Evolutionary conservation across 2,329 filamentous ascomycete species (phyloP).

Genomic region (Fusarium sp.): DNA sequence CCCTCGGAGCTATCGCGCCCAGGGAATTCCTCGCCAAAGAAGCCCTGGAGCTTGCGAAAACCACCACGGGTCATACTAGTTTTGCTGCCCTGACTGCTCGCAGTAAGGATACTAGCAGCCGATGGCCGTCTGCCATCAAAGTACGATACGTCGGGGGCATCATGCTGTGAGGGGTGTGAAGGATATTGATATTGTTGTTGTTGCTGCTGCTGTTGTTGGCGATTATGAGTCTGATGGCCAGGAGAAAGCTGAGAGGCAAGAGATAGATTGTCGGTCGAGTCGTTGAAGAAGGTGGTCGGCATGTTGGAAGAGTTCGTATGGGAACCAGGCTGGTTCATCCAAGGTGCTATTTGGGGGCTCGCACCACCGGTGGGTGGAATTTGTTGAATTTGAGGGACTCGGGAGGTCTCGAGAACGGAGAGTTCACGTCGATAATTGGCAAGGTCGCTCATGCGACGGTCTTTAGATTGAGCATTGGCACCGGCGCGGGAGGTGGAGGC

Average conservation of each 20-base stretch:
- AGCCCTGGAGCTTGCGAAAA: constrained; percentile 86
- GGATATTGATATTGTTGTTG: not conserved
- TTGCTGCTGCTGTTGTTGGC: constrained; percentile 55
- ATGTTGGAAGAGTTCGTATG: constrained; percentile 55
- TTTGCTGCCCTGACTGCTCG: constrained; percentile 87
- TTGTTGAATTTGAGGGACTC: constrained; percentile 70
- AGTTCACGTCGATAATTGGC: constrained; percentile 79
- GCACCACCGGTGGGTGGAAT: constrained; percentile 64
- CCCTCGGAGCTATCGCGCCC: constrained; percentile 80
- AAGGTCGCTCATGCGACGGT: constrained; percentile 71
- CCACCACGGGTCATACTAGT: constrained; percentile 77
- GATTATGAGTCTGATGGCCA: constrained; percentile 64
- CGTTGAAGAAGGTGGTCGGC: constrained; percentile 76
- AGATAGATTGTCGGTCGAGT: constrained; percentile 78
- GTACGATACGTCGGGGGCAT: constrained; percentile 71
- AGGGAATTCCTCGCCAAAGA: constrained; percentile 92
- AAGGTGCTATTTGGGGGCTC: constrained; percentile 68
- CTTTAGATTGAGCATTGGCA: constrained; percentile 59
- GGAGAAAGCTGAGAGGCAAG: constrained; percentile 76
- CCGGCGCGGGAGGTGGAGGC: constrained; percentile 58
- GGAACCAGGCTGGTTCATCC: constrained; percentile 63
- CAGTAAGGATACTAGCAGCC: constrained; percentile 81
- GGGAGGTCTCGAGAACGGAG: constrained; percentile 73
- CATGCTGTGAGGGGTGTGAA: constrained; percentile 55
- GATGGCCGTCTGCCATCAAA: constrained; percentile 87